A percentile compares a stretch with the other conserved stretches of the same genome.
These are phyloP conservation scores for Kalaharituber pfeilii DNA, from an alignment of 2,329 filamentous ascomycete genomes.

Conservation along the genomic window DNA sequence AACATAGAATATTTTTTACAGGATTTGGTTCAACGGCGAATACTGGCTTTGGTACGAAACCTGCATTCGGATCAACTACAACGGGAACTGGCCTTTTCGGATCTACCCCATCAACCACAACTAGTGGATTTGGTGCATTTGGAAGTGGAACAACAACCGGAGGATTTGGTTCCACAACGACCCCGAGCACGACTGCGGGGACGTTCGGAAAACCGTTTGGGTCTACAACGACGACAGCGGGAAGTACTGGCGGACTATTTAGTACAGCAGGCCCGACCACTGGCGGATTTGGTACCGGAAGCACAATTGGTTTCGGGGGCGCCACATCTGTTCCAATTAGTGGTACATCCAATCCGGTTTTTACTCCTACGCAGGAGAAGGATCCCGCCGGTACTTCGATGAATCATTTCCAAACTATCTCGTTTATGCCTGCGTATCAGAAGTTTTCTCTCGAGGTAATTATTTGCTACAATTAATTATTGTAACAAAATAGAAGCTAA, in stretches of 20 bases:
- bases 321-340: constrained; percentile 41
- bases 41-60: constrained; percentile 19
- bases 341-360: constrained; percentile 50
- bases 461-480: background rate
- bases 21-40: constrained; percentile 14
- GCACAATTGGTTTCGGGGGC: constrained; percentile 25
- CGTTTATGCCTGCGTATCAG: constrained; percentile 62
- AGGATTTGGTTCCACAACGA: constrained; percentile 15
- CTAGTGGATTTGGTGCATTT: constrained; percentile 18
- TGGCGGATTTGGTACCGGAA: constrained; percentile 19
- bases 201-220: constrained; percentile 37
- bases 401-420: constrained; percentile 58
- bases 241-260: constrained; percentile 35
- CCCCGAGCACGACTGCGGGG: constrained; percentile 20
- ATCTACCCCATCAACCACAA: constrained; percentile 14
- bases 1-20: background rate
- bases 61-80: constrained; percentile 10
- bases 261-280: constrained; percentile 28
- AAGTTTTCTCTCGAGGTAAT: constrained; percentile 67
- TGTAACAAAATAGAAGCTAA: constrained; percentile 1
- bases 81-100: constrained; percentile 18
- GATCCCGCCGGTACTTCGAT: constrained; percentile 41
- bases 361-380: constrained; percentile 55
- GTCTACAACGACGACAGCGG: constrained; percentile 28
- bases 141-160: constrained; percentile 8